Percentiles rank a stretch among this genome's conserved stretches.
Evolutionary conservation across 495 filamentous ascomycete genomes (phyloP).

Genomic region (Xylaria nigripes): DNA sequence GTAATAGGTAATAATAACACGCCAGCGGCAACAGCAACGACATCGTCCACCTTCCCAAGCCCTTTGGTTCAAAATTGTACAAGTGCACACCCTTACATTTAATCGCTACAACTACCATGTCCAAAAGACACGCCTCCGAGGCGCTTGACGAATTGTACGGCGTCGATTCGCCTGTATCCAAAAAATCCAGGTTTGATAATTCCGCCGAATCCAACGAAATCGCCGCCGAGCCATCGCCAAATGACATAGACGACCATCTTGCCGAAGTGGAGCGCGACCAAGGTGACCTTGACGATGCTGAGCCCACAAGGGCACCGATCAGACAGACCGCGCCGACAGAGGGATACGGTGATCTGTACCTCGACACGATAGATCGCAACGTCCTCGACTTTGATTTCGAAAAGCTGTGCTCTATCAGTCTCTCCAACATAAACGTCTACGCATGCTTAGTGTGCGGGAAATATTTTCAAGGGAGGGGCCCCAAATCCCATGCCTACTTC

Average conservation of each 20-base stretch:
- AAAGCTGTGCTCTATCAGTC: slow-evolving; percentile 88
- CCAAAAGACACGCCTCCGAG: slow-evolving; percentile 71
- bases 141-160: slow-evolving; percentile 57
- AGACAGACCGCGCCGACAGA: slow-evolving; percentile 71
- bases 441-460: slow-evolving; percentile 95
- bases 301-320: slow-evolving; percentile 37
- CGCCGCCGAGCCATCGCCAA: slow-evolving; percentile 22
- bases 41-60: background rate
- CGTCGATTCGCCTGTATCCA: slow-evolving; percentile 62
- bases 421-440: slow-evolving; percentile 98
- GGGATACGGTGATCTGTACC: slow-evolving; percentile 92
- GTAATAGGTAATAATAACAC: background rate
- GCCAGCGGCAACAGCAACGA: background rate
- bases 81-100: background rate
- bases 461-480: slow-evolving; percentile 92
- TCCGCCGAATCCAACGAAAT: slow-evolving; percentile 32
- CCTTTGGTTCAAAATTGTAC: background rate
- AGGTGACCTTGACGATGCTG: slow-evolving; percentile 40
- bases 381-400: slow-evolving; percentile 96
- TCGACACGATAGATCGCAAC: slow-evolving; percentile 89
- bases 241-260: slow-evolving; percentile 35
- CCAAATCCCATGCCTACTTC: slow-evolving; percentile 93
- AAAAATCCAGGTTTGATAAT: slow-evolving; percentile 63
- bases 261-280: slow-evolving; percentile 29
- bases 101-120: slow-evolving; percentile 1